Base-by-base conservation (phyloP, 2,329 filamentous ascomycete genomes). In the Trichoderma koningiopsis region DNA sequence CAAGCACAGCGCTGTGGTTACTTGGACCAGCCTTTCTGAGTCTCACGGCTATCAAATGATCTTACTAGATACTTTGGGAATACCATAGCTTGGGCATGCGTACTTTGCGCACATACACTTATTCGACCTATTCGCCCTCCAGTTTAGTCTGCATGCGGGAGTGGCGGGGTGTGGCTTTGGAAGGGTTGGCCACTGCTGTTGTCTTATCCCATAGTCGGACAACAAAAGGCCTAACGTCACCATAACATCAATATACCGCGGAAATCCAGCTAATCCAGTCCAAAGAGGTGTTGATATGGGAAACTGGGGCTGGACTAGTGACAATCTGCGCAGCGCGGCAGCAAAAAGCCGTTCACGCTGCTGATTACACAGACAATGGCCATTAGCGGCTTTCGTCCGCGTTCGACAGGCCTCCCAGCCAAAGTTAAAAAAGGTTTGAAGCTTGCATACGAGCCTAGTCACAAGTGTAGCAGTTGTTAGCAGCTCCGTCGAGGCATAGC, bases 331-430 rank as follows among this genome's bases (percentile, higher is more conserved):
- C 27, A 62, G 43, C 43, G 16, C 59, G 59, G 59, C 59, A 62
- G 35, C 14, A 31, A 52, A 35, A 35, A 62, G 59, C 59, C 59
- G 59, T 62, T 62, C 33, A 49, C 59, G n/a, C n/a, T 43, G 29
- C 29, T 24, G 59, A 24, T 49, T 43, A 31, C 59, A 62, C 43
- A 47, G n/a, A 35, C 29, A 49, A 31, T 24, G 43, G 43, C 59
- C 31, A 52, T 49, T 62, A 35, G 59, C 43, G 59, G 5, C 59
- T n/a, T n/a, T 52, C 24, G 59, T 19, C 33, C 24, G 31, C 31
- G n/a, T 22, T 13, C n/a, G 43, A n/a, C 43, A 24, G 43, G 43
- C 43, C 43, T 49, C 43, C n/a, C 43, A 49, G 19, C 8, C 43
- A 49, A 49, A 49, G n/a, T 22, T 49, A 13, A 49, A 49, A 49